Evolutionary conservation across 495 filamentous ascomycete genomes (phyloP), one percentile per base, ranked within the genome.

Genomic region (Sphaerosporella brunnea): DNA sequence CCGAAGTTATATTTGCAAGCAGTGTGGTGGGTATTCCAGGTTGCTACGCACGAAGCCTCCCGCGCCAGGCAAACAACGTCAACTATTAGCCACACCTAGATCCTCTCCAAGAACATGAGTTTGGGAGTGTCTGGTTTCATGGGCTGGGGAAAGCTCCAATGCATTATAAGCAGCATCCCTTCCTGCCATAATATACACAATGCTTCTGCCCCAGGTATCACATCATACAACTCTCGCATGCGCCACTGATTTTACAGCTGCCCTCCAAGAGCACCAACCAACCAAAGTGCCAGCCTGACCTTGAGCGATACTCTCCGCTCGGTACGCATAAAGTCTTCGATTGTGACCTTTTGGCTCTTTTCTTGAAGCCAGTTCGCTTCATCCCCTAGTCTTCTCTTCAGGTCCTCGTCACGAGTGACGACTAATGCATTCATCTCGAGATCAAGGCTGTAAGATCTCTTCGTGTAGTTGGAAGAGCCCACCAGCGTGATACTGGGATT

Each of bases 401-500:
- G 61, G 2, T 67, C 71, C 45, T 77, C 68, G 53, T 94, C 81
- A 28, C 69, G 68, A 2, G 90, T 99, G 23, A 93, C 76, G 24
- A 99, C 80, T 46, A 93, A 53, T 5, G 78, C 78, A 20, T 88
- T 86, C 0, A 78, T 77, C 62, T 99, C 90, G 5, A 99, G 66
- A 64, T 99, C 90, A 28, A 96, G 71, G 36, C 76, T 76, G 59
- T 96, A 94, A 57, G 82, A 90, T 25, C 90, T 69, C 59, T 90
- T 87, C 0, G 90, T 99, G 64, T 95, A 99, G 61, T 99, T 99
- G 35, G 81, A 88, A 55, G 80, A 87, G 0, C 90, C 90, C 3
- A 99, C 74, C 2, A 95, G 67, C 20, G 75, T 87, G 20, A 94
- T 71, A 42, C 79, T 80, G 2, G 88, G 85, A 13, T 68, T 63